Conservation (phyloP, 75 land plant species). For the Azolla pinnata region DNA sequence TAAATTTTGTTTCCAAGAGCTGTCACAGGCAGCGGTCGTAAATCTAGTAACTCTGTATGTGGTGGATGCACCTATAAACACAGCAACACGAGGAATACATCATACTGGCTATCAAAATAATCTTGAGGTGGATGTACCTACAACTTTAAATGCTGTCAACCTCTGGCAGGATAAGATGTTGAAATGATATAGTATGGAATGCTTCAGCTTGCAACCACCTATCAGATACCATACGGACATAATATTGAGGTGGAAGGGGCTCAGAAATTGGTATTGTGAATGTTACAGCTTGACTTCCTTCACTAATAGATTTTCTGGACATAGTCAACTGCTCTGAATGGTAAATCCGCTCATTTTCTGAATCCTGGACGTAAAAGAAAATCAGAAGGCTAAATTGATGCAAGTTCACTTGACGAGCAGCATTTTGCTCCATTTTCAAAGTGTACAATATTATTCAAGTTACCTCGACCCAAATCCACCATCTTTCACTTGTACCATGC, state of each 20-base stretch:
- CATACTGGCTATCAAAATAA: background rate
- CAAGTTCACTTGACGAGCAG: no score
- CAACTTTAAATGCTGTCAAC: constrained; percentile 25
- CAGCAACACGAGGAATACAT: no score
- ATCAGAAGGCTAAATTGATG: no score
- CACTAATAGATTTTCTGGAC: constrained; percentile 71
- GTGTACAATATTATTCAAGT: background rate
- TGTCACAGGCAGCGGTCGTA: constrained; percentile 79
- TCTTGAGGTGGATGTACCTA: background rate
- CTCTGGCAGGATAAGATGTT: constrained; percentile 84
- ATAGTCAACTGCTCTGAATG: constrained; percentile 81
- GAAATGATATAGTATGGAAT: constrained; percentile 67
- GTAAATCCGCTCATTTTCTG: constrained; percentile 93
- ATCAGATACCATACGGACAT: constrained; percentile 81
- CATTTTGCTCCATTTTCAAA: no score
- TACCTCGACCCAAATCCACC: constrained; percentile 99
- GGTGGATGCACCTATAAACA: constrained; percentile 55
- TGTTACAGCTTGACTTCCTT: constrained; percentile 65
- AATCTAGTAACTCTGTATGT: constrained; percentile 88
- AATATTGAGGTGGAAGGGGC: constrained; percentile 92
- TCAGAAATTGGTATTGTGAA: constrained; percentile 97
- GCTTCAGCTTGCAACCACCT: constrained; percentile 84
- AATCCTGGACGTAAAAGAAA: constrained; percentile 53
- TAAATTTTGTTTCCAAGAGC: constrained; percentile 66
- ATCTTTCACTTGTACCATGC: constrained; percentile 86